Conservation (phyloP, 73 alveolate genomes). For the Uronychia setigera region DNA sequence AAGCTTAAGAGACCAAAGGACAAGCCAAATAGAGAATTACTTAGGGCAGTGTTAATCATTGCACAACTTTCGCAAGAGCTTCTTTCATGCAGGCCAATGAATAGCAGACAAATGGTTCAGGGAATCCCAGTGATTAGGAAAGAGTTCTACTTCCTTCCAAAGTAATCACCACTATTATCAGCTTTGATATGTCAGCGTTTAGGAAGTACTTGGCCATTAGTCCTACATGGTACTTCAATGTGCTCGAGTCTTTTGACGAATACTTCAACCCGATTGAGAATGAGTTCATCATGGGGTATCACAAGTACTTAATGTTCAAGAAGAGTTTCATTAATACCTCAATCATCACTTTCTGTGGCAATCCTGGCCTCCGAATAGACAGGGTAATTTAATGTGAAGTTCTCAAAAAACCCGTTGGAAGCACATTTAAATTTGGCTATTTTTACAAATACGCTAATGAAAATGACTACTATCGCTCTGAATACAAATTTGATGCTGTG, state of each 20-base stretch:
- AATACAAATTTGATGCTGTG: conserved; percentile 50
- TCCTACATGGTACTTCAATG: conserved; percentile 50
- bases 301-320: conserved; percentile 41
- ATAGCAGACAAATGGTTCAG: not conserved
- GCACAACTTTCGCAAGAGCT: not conserved
- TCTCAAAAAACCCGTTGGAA: conserved; percentile 15
- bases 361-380: conserved; percentile 49
- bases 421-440: conserved; percentile 36
- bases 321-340: conserved; percentile 49
- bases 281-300: conserved; percentile 42
- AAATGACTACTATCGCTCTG: conserved; percentile 19
- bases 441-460: conserved; percentile 30
- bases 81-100: not conserved
- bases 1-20: too few species aligned
- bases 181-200: conserved; percentile 53
- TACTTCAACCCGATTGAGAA: conserved; percentile 52
- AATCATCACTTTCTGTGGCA: conserved; percentile 53
- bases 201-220: conserved; percentile 44
- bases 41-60: not conserved
- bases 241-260: conserved; percentile 56
- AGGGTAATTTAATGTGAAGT: conserved; percentile 49
- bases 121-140: not conserved
- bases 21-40: not conserved
- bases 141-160: conserved; percentile 5
- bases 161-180: conserved; percentile 12